Percentiles rank a stretch among this genome's conserved stretches.
Evolutionary conservation across 192 early-diverging fungal genomes (phyloP).

Genomic region (Coemansia sp.): DNA sequence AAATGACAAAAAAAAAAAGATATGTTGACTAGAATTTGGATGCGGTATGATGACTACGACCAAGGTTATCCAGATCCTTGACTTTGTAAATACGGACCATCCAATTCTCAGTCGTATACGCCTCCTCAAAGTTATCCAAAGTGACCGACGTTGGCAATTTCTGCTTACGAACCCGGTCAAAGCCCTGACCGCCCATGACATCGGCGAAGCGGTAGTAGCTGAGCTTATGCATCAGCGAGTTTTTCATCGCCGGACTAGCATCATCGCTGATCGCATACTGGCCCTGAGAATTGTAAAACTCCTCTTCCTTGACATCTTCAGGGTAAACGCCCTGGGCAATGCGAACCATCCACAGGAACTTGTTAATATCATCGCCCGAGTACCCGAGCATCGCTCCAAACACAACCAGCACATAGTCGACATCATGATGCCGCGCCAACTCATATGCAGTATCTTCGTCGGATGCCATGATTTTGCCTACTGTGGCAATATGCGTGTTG

Average conservation of each 20-base stretch:
- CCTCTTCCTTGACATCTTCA: slow-evolving; percentile 83
- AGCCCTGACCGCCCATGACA: slow-evolving; percentile 70
- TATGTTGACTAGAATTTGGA: slow-evolving; percentile 9
- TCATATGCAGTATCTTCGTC: slow-evolving; percentile 91
- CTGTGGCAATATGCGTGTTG: slow-evolving; percentile 99
- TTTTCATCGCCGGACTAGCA: slow-evolving; percentile 86
- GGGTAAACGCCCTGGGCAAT: slow-evolving; percentile 98
- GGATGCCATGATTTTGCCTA: slow-evolving; percentile 91
- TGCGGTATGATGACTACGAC: slow-evolving; percentile 57
- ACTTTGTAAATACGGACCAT: slow-evolving; percentile 99
- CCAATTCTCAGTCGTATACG: slow-evolving; percentile 92
- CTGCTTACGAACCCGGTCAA: slow-evolving; percentile 85
- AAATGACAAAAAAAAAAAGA: not conserved
- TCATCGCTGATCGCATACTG: slow-evolving; percentile 92
- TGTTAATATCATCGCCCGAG: slow-evolving; percentile 99
- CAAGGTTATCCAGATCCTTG: slow-evolving; percentile 93
- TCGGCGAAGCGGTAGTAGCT: slow-evolving; percentile 94
- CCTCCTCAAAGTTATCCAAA: slow-evolving; percentile 88
- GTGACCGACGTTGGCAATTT: slow-evolving; percentile 76
- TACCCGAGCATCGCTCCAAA: slow-evolving; percentile 98
- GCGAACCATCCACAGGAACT: slow-evolving; percentile 99
- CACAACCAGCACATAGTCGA: slow-evolving; percentile 95
- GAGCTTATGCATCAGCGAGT: slow-evolving; percentile 96
- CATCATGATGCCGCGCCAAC: slow-evolving; percentile 89
- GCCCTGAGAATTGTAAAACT: slow-evolving; percentile 85